These are phyloP conservation scores for Kodamaea fukazawae DNA, from an alignment of 805 yeast genomes.

Conservation along the genomic window DNA sequence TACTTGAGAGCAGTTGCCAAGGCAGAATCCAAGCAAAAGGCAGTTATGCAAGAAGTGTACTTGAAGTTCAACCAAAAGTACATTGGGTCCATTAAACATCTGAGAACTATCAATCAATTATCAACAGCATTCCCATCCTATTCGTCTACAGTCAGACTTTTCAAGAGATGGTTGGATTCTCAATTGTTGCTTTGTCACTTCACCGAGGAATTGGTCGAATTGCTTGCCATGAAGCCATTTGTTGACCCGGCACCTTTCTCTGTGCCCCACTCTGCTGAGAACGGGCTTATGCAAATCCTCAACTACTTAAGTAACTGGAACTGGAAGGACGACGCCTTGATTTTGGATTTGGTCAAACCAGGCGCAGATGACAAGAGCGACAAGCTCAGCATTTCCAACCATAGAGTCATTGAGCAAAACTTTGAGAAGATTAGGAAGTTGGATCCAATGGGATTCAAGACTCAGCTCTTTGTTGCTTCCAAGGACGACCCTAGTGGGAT, in stretches of 20 bases:
- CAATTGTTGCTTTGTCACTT: slow-evolving; percentile 74
- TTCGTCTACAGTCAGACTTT: slow-evolving; percentile 76
- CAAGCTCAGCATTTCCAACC: slow-evolving; percentile 56
- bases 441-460: slow-evolving; percentile 78
- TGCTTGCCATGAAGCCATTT: slow-evolving; percentile 79
- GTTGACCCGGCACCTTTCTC: slow-evolving; percentile 85
- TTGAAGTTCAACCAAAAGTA: slow-evolving; percentile 64
- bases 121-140: slow-evolving; percentile 69
- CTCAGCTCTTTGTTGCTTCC: slow-evolving; percentile 81
- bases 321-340: slow-evolving; percentile 86
- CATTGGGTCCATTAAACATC: slow-evolving; percentile 70
- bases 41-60: slow-evolving; percentile 58
- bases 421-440: slow-evolving; percentile 66
- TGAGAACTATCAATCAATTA: slow-evolving; percentile 70
- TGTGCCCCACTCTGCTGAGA: slow-evolving; percentile 72
- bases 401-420: slow-evolving; percentile 59
- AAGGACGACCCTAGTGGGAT: slow-evolving; percentile 85
- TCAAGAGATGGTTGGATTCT: slow-evolving; percentile 86
- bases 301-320: slow-evolving; percentile 81
- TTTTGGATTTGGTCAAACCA: slow-evolving; percentile 67
- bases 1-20: slow-evolving; percentile 71
- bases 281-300: slow-evolving; percentile 77
- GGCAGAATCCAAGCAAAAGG: slow-evolving; percentile 54
- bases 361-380: slow-evolving; percentile 52
- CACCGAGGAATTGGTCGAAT: slow-evolving; percentile 75